phyloP scores from a whole-genome alignment of 1,139 yeast genomes.

The Protomyces pachydermus region DNA sequence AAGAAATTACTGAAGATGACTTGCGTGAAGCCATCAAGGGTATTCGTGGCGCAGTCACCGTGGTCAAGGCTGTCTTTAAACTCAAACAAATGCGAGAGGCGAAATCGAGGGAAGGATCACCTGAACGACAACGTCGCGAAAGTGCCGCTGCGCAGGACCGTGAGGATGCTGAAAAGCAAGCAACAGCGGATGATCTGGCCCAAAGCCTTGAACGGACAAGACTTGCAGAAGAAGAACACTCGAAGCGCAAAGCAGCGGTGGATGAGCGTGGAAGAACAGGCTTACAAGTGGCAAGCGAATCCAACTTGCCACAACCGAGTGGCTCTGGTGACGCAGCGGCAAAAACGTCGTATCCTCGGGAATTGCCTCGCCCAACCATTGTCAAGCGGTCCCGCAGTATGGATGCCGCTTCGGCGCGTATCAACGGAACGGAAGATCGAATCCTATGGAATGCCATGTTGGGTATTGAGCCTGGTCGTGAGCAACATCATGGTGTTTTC shows the following conservation, averaged over 20 bases:
- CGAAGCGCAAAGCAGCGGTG: not conserved
- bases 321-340: not conserved
- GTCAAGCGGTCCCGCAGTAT: not conserved
- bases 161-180: not conserved
- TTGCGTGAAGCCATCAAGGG: conserved; percentile 40
- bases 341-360: not conserved
- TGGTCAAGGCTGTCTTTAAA: conserved; percentile 31
- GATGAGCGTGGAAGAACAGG: not conserved
- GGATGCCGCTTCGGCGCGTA: not conserved
- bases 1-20: conserved; percentile 43
- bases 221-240: not conserved
- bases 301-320: not conserved
- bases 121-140: not conserved
- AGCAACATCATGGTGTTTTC: not conserved
- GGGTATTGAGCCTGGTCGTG: conserved; percentile 17
- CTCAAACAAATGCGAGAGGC: conserved; percentile 25
- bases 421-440: conserved; percentile 1
- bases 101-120: conserved; percentile 14
- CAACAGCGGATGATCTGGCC: not conserved
- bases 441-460: conserved; percentile 7
- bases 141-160: not conserved
- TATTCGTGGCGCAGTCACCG: conserved; percentile 31
- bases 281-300: not conserved
- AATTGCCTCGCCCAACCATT: not conserved
- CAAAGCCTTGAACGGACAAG: not conserved